phyloP scores from a whole-genome alignment of 768 basidiomycete genomes.

The Lyophyllum decastes region DNA sequence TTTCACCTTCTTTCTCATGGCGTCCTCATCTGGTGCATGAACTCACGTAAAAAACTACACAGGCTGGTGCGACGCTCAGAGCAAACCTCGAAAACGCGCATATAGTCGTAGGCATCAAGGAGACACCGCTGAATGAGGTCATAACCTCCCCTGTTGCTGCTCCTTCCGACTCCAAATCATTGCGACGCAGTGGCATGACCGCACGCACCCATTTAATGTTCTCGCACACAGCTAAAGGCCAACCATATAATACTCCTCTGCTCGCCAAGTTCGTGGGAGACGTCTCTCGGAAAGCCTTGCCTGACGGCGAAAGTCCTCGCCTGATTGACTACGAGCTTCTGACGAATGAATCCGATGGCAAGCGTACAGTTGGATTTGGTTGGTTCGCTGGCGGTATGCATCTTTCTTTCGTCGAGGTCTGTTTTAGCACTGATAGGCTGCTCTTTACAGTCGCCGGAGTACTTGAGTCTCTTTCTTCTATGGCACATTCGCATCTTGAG shows the following conservation, averaged over 20 bases:
- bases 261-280: slow-evolving; percentile 60
- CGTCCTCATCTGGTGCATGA: slow-evolving; percentile 1
- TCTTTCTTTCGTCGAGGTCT: not conserved
- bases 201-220: slow-evolving; percentile 85
- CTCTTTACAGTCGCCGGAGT: slow-evolving; percentile 69
- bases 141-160: slow-evolving; percentile 41
- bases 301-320: slow-evolving; percentile 35
- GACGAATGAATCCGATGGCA: slow-evolving; percentile 52
- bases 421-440: slow-evolving; percentile 5
- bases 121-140: slow-evolving; percentile 70
- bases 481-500: slow-evolving; percentile 79
- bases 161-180: slow-evolving; percentile 10
- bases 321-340: slow-evolving; percentile 89
- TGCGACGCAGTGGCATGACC: slow-evolving; percentile 5
- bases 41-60: slow-evolving; percentile 5
- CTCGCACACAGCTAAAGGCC: slow-evolving; percentile 88
- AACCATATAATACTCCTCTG: slow-evolving; percentile 82
- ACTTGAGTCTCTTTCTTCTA: slow-evolving; percentile 76
- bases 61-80: slow-evolving; percentile 80
- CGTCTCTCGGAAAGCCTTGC: slow-evolving; percentile 1
- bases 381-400: slow-evolving; percentile 86
- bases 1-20: not conserved
- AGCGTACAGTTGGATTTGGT: slow-evolving; percentile 87
- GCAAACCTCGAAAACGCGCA: slow-evolving; percentile 62
- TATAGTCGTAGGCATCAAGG: slow-evolving; percentile 87